These are phyloP conservation scores for Tetrapyrgos nigripes DNA, from an alignment of 1,284 basidiomycete genomes.

Conservation along the genomic window DNA sequence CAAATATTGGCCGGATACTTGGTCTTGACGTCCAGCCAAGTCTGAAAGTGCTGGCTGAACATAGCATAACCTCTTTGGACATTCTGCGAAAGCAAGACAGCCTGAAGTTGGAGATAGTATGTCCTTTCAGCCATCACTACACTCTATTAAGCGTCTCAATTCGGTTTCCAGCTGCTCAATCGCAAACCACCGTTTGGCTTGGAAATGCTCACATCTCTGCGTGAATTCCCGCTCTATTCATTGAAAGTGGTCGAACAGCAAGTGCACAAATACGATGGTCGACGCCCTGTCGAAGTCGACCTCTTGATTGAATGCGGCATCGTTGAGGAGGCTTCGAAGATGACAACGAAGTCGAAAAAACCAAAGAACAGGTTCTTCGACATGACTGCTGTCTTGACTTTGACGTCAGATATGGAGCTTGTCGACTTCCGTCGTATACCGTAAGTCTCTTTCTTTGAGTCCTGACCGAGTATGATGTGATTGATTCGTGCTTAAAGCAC, in stretches of 20 bases:
- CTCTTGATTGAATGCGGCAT: slow-evolving; percentile 65
- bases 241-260: slow-evolving; percentile 55
- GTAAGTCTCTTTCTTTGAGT: slow-evolving; percentile 46
- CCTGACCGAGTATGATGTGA: background rate
- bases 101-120: slow-evolving; percentile 66
- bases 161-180: slow-evolving; percentile 66
- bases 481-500: slow-evolving; percentile 54
- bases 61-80: slow-evolving; percentile 69
- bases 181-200: slow-evolving; percentile 76
- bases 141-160: background rate
- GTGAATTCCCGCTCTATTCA: slow-evolving; percentile 68
- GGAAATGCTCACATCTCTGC: slow-evolving; percentile 64
- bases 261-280: slow-evolving; percentile 48
- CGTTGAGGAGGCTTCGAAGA: slow-evolving; percentile 30
- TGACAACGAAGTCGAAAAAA: slow-evolving; percentile 44
- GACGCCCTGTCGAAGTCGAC: slow-evolving; percentile 63
- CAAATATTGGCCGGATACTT: background rate
- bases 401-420: slow-evolving; percentile 75
- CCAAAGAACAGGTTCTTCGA: slow-evolving; percentile 51
- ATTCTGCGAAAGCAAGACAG: slow-evolving; percentile 62
- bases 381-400: slow-evolving; percentile 72
- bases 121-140: slow-evolving; percentile 13
- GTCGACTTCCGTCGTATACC: slow-evolving; percentile 79
- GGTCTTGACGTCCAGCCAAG: slow-evolving; percentile 12
- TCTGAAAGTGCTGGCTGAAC: slow-evolving; percentile 71